These are phyloP conservation scores for Periconia sp. DNA, from an alignment of 2,329 filamentous ascomycete genomes.

Conservation along the genomic window DNA sequence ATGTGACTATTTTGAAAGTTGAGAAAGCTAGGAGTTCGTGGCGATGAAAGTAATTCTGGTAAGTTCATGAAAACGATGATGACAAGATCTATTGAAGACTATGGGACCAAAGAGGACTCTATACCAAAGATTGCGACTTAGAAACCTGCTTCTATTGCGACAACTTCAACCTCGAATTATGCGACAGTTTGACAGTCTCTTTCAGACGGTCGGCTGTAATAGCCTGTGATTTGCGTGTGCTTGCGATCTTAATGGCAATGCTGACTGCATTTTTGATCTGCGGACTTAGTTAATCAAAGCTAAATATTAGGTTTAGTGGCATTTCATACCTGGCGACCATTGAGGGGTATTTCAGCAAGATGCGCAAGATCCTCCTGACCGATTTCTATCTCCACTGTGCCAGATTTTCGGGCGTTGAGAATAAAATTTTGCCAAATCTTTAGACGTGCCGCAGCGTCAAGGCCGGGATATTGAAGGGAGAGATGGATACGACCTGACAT, in stretches of 20 bases:
- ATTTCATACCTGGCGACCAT: not conserved
- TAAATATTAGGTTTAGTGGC: not conserved
- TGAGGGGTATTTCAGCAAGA: not conserved
- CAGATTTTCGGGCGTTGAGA: not conserved
- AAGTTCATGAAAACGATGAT: too few relatives aligned
- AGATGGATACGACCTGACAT: not conserved
- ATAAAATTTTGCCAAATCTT: not conserved
- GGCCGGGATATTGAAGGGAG: not conserved
- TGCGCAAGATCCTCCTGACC: not conserved
- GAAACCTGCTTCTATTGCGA: too few relatives aligned
- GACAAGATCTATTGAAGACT: too few relatives aligned
- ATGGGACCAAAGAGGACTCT: too few relatives aligned
- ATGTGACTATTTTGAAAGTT: too few relatives aligned
- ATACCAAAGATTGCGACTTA: too few relatives aligned
- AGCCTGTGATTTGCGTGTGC: not conserved
- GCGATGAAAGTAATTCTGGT: too few relatives aligned
- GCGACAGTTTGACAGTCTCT: not conserved
- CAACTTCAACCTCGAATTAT: not conserved
- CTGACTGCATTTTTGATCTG: slow-evolving; percentile 6
- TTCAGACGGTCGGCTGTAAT: slow-evolving; percentile 1
- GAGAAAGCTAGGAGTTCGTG: too few relatives aligned
- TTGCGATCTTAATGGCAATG: slow-evolving; percentile 3
- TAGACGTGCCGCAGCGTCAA: not conserved
- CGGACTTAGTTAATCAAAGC: not conserved
- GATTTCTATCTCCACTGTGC: not conserved